Conservation (phyloP, 495 filamentous ascomycete genomes). For the Penicillium steckii region DNA sequence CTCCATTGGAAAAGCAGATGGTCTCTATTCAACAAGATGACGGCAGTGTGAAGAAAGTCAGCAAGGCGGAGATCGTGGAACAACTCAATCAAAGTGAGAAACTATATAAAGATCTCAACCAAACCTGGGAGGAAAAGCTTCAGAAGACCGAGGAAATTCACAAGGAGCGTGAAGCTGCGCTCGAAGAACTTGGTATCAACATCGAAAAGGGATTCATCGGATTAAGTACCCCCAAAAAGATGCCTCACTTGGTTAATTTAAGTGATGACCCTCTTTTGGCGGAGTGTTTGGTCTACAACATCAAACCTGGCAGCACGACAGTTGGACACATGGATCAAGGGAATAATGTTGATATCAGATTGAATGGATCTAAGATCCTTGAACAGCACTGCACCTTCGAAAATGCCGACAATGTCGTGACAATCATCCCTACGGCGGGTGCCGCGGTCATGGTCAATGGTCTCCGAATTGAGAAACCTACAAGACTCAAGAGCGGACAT, state of each 20-base stretch:
- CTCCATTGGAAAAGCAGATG: slow-evolving; percentile 91
- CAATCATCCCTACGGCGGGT: slow-evolving; percentile 80
- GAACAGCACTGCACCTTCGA: slow-evolving; percentile 93
- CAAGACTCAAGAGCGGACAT: slow-evolving; percentile 83
- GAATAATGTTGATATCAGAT: slow-evolving; percentile 78
- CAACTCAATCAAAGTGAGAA: slow-evolving; percentile 96
- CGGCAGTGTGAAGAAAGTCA: slow-evolving; percentile 89
- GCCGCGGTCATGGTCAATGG: slow-evolving; percentile 99
- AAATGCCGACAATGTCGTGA: slow-evolving; percentile 86
- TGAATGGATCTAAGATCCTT: slow-evolving; percentile 92
- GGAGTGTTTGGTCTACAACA: slow-evolving; percentile 97
- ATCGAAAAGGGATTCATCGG: slow-evolving; percentile 99
- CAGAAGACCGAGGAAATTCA: slow-evolving; percentile 94
- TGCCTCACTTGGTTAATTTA: slow-evolving; percentile 97
- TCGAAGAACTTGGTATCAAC: slow-evolving; percentile 96
- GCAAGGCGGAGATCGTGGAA: slow-evolving; percentile 97
- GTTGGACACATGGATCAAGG: slow-evolving; percentile 89
- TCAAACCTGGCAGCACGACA: slow-evolving; percentile 90
- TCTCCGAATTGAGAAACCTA: slow-evolving; percentile 77
- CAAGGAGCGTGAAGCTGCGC: slow-evolving; percentile 90
- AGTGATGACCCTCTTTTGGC: slow-evolving; percentile 94
- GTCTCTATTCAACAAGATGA: slow-evolving; percentile 88
- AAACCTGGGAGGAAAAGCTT: slow-evolving; percentile 98
- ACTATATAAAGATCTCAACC: slow-evolving; percentile 91
- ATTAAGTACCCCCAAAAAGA: slow-evolving; percentile 94